Conservation (phyloP, 2,329 filamentous ascomycete species). For the Aspergillus pseudoterreus region DNA sequence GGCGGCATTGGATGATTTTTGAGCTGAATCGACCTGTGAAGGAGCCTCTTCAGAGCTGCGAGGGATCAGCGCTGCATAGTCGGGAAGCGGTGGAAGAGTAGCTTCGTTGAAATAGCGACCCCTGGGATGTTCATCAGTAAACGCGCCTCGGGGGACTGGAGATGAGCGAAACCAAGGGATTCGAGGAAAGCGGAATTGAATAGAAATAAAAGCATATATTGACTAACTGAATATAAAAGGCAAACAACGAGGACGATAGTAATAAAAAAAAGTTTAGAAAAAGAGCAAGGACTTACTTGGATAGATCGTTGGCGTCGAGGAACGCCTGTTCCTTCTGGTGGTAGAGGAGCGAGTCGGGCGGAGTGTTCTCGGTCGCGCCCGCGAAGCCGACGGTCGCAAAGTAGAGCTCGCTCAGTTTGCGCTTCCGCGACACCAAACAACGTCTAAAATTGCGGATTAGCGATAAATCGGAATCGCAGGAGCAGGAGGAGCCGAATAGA, state of each 20-base stretch:
- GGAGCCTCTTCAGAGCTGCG: slow-evolving; percentile 31
- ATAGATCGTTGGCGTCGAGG: slow-evolving; percentile 55
- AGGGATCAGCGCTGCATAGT: slow-evolving; percentile 26
- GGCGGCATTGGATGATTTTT: slow-evolving; percentile 25
- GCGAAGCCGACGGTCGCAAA: slow-evolving; percentile 64
- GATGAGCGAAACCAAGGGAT: background rate
- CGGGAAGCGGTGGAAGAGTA: slow-evolving; percentile 45
- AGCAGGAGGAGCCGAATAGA: slow-evolving; percentile 14
- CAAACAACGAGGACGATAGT: slow-evolving; percentile 5
- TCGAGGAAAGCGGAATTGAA: background rate
- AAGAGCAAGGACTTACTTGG: slow-evolving; percentile 46
- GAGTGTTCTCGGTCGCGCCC: slow-evolving; percentile 51
- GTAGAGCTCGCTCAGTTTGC: slow-evolving; percentile 85
- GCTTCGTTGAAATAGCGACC: slow-evolving; percentile 55
- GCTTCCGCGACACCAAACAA: slow-evolving; percentile 76
- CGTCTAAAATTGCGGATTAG: slow-evolving; percentile 42
- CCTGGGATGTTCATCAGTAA: slow-evolving; percentile 34
- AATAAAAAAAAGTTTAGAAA: background rate
- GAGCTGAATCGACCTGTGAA: slow-evolving; percentile 34
- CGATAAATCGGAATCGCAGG: slow-evolving; percentile 24
- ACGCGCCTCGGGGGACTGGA: slow-evolving; percentile 1
- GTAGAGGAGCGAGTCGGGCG: slow-evolving; percentile 49
- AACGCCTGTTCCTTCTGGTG: slow-evolving; percentile 51
- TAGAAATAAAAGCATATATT: background rate
- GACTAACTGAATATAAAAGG: background rate